Percentiles rank a stretch among this genome's conserved stretches.
Evolutionary conservation across 441 rosid genomes (phyloP).

Genomic region (Euphorbia corollata): DNA sequence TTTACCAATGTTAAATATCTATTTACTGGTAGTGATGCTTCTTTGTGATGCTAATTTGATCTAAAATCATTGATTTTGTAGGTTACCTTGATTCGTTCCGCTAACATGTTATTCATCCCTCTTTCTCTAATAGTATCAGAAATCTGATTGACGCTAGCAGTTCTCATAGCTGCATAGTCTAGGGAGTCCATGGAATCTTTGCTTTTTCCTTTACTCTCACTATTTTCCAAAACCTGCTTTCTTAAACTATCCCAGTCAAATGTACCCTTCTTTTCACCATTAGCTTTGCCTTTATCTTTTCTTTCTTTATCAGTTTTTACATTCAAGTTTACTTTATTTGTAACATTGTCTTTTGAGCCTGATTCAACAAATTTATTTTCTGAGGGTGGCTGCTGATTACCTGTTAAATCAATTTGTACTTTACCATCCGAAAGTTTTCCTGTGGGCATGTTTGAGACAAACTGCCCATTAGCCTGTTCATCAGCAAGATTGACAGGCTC

Average conservation of each 20-base stretch:
- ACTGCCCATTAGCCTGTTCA: constrained; percentile 25
- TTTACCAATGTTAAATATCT: constrained; percentile 20
- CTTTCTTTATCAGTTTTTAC: constrained; percentile 37
- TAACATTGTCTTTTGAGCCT: constrained; percentile 31
- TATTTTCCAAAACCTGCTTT: constrained; percentile 37
- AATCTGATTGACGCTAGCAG: constrained; percentile 44
- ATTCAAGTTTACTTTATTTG: constrained; percentile 26
- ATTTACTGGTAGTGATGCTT: constrained; percentile 1
- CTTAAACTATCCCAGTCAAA: constrained; percentile 82
- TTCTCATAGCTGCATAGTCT: constrained; percentile 82
- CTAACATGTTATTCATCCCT: constrained; percentile 94
- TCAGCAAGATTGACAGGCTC: constrained; percentile 29
- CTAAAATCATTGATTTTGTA: constrained; percentile 18
- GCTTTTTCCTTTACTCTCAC: constrained; percentile 47
- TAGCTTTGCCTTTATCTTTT: constrained; percentile 33
- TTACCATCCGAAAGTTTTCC: constrained; percentile 30
- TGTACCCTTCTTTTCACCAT: constrained; percentile 37
- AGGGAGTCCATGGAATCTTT: constrained; percentile 60
- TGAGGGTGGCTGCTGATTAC: constrained; percentile 24
- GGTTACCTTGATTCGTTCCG: constrained; percentile 80
- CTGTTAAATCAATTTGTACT: constrained; percentile 26
- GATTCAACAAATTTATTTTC: constrained; percentile 29
- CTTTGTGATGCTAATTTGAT: constrained; percentile 18
- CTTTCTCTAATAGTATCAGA: constrained; percentile 68
- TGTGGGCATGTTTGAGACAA: constrained; percentile 24